Evolutionary conservation across 768 basidiomycete genomes (phyloP), one percentile per base, ranked within the genome.

Genomic region (Pleurotus salmoneostramineus): DNA sequence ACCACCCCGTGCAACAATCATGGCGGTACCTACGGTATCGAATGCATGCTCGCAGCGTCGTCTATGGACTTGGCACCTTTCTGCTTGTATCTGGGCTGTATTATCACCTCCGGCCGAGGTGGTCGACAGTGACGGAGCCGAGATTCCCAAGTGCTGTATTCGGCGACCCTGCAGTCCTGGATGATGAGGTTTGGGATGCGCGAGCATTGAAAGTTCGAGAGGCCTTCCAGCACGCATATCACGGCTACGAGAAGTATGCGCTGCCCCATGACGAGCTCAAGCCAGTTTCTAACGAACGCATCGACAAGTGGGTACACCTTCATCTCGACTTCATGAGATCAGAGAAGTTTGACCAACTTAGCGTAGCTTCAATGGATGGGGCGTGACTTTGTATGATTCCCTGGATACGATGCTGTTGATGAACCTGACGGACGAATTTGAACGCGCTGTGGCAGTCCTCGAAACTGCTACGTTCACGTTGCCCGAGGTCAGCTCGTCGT

Each of bases 321-420:
- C 21, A 3, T 27, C 21, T 27, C 21, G 21, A 1, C 21, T 27
- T 27, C 21, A 27, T 27, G 21, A 27, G 21, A 27, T 27, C 21
- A 27, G 21, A 27, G 48, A 31, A 27, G 31, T 49, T 3, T 27
- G 33, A 15, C 33, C 14, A 8, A 7, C 7, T 27, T 27, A 14
- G n/a, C n/a, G 12, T 44, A 91, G 89, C 60, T 88, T 91, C 67
- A 91, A 91, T 65, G 88, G 87, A 4, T 92, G 50, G 50, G 87
- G 86, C 21, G 78, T 89, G 1, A 87, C 89, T 3, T 77, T 84
- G 48, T 80, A 92, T 54, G 95, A 97, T 65, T 83, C 91, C 5
- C 76, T 97, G 5, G 93, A 95, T 65, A 93, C 92, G 0, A 86
- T 97, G 78, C 74, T 89, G 37, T 73, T 98, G 34, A 88, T 96